Percentiles rank a stretch among this genome's conserved stretches.
phyloP scores from a whole-genome alignment of 352 stramenopile genomes.

The Aphanomyces invadans region DNA sequence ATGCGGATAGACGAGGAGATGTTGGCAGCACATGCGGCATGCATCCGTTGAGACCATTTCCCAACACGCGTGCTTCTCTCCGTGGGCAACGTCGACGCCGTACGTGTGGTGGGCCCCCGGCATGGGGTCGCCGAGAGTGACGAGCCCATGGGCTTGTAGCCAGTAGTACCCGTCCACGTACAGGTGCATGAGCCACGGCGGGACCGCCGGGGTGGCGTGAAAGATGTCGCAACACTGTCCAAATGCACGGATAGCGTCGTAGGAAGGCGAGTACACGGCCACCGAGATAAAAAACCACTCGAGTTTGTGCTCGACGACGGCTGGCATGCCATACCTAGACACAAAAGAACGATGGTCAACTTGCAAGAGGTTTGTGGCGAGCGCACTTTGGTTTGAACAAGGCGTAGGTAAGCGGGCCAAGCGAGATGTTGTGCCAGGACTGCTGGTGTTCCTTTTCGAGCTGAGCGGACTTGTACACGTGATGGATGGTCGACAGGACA shows the following conservation, averaged over 20 bases:
- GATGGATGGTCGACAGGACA: slow-evolving; percentile 7
- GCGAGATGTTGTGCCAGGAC: background rate
- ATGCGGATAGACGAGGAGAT: background rate
- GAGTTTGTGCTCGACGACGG: slow-evolving; percentile 21
- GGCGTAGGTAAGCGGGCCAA: background rate
- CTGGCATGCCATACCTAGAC: slow-evolving; percentile 18
- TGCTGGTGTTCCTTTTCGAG: background rate
- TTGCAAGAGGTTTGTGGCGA: background rate
- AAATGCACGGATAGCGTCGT: background rate
- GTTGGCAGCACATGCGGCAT: background rate
- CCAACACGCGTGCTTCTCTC: background rate
- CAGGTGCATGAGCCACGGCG: background rate
- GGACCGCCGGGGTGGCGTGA: background rate
- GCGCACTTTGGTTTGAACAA: background rate
- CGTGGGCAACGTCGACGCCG: slow-evolving; percentile 6
- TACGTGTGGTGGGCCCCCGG: slow-evolving; percentile 3
- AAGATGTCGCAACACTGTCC: slow-evolving; percentile 3
- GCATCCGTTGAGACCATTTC: background rate
- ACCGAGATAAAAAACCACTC: slow-evolving; percentile 14
- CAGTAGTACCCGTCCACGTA: slow-evolving; percentile 22
- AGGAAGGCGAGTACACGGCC: background rate
- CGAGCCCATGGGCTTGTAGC: slow-evolving; percentile 5
- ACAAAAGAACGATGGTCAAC: background rate
- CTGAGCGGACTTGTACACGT: slow-evolving; percentile 18
- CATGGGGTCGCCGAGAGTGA: background rate